phyloP scores from a whole-genome alignment of 1,284 basidiomycete genomes.

The Somion occarium region DNA sequence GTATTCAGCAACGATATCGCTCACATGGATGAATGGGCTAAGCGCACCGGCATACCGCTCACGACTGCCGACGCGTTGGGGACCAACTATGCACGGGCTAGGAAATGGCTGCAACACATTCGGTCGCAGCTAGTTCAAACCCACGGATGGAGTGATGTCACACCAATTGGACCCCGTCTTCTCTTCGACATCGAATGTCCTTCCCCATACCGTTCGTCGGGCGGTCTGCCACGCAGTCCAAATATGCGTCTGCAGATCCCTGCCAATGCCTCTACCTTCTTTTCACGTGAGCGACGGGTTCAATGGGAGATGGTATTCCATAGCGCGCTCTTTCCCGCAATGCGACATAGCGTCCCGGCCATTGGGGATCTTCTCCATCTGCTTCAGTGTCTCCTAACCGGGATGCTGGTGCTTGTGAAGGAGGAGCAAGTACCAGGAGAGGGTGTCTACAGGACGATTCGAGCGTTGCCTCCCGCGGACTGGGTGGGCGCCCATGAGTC shows the following conservation, averaged over 20 bases:
- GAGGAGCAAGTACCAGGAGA: constrained; percentile 61
- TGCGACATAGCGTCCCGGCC: constrained; percentile 71
- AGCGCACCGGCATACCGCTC: constrained; percentile 68
- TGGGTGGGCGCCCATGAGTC: constrained; percentile 70
- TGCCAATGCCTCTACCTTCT: constrained; percentile 74
- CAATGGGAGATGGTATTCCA: constrained; percentile 89
- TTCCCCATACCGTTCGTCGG: constrained; percentile 69
- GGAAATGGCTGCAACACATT: constrained; percentile 63
- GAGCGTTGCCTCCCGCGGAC: constrained; percentile 67
- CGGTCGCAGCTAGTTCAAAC: constrained; percentile 57
- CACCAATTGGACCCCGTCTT: constrained; percentile 59
- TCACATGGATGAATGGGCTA: constrained; percentile 78
- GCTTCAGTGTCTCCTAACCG: constrained; percentile 76
- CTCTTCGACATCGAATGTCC: constrained; percentile 73
- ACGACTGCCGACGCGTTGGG: constrained; percentile 77
- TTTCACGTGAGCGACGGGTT: constrained; percentile 73
- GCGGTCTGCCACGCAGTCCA: constrained; percentile 70
- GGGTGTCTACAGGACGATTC: constrained; percentile 65
- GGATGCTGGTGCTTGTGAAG: constrained; percentile 69
- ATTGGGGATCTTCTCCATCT: constrained; percentile 74
- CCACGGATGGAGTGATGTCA: constrained; percentile 62
- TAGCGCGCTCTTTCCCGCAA: constrained; percentile 72
- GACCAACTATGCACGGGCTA: constrained; percentile 71
- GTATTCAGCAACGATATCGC: constrained; percentile 72
- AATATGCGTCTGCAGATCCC: constrained; percentile 68